These are phyloP conservation scores for Glycine latifolia DNA, from an alignment of 306 rosid species.

Conservation along the genomic window DNA sequence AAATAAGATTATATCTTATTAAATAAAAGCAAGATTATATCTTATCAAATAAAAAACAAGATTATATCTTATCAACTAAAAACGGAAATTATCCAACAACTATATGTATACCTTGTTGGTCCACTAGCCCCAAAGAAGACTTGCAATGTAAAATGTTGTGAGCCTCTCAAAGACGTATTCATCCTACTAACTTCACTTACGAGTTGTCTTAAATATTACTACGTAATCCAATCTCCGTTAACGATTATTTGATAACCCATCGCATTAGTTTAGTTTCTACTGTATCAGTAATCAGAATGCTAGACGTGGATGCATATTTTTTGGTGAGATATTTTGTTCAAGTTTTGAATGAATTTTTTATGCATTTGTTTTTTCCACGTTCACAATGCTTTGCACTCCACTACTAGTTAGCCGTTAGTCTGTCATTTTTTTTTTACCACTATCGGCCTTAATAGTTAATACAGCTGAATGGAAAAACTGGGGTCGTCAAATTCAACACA, in stretches of 20 bases:
- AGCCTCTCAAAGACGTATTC: slow-evolving; percentile 43
- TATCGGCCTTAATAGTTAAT: neutral
- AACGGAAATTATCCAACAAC: no score
- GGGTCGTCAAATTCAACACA: neutral
- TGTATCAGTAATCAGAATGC: neutral
- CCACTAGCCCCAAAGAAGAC: slow-evolving; percentile 4
- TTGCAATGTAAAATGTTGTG: slow-evolving; percentile 36
- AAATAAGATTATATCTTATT: no score
- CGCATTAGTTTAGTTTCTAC: slow-evolving; percentile 3
- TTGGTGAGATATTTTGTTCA: no score
- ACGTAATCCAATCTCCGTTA: slow-evolving; percentile 1
- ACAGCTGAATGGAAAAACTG: neutral
- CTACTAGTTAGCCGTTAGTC: neutral
- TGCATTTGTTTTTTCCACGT: neutral
- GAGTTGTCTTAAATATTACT: slow-evolving; percentile 36
- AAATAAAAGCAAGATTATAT: no score
- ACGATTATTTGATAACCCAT: slow-evolving; percentile 9
- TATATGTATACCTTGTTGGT: slow-evolving; percentile 27
- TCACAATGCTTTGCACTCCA: neutral
- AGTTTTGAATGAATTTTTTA: neutral
- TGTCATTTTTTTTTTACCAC: neutral
- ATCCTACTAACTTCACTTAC: slow-evolving; percentile 25
- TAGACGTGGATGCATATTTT: neutral
- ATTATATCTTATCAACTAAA: no score
- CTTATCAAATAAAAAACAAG: no score